Percentiles rank a stretch among this genome's conserved stretches.
Evolutionary conservation across 176 grass and related monocot genomes (phyloP).

Genomic region (Elymus sibiricus): DNA sequence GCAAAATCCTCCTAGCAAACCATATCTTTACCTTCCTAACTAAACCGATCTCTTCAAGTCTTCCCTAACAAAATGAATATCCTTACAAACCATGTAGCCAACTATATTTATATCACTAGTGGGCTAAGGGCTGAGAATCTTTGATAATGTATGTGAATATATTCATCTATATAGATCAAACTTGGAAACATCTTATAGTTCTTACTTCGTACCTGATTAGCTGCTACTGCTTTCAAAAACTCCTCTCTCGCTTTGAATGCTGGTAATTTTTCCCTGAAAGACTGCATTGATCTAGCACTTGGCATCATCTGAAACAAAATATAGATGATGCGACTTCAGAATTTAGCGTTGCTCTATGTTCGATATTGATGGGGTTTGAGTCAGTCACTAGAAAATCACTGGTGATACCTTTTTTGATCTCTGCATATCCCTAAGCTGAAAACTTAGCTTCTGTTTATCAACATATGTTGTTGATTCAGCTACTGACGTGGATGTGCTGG

Average conservation of each 20-base stretch:
- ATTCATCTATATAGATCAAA: constrained; percentile 17
- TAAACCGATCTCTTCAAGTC: neutral
- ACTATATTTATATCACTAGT: neutral
- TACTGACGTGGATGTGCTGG: constrained; percentile 29
- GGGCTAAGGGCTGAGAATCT: neutral
- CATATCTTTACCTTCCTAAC: neutral
- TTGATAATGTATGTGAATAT: neutral
- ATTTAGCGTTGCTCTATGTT: neutral
- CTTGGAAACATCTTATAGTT: neutral
- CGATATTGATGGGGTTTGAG: neutral
- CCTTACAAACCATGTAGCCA: neutral
- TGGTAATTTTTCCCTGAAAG: constrained; percentile 88
- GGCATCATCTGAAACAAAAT: constrained; percentile 46
- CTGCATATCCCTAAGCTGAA: constrained; percentile 78
- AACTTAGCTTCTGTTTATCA: constrained; percentile 64
- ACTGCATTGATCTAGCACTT: constrained; percentile 71
- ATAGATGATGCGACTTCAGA: neutral
- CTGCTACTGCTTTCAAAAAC: constrained; percentile 72
- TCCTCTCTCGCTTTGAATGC: constrained; percentile 73
- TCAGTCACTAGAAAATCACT: neutral
- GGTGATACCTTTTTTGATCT: constrained; percentile 69
- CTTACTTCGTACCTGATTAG: constrained; percentile 62
- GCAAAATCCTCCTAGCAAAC: neutral
- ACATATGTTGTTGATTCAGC: constrained; percentile 38
- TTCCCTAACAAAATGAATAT: neutral